phyloP scores from a whole-genome alignment of 371 early-diverging fungal species.

The Batkoa obscura region DNA sequence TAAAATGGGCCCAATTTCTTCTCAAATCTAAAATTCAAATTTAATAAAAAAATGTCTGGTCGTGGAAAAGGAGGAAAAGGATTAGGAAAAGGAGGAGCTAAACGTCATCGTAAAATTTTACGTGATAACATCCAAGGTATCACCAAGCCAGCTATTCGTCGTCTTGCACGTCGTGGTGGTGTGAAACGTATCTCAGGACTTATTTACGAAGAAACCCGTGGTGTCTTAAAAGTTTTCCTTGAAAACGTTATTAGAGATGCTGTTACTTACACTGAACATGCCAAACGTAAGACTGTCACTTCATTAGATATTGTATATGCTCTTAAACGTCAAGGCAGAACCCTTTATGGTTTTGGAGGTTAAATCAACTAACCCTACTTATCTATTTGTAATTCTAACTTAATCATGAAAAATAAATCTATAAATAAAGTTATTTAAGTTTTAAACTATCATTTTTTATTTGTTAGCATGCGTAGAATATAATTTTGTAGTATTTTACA shows the following conservation, averaged over 20 bases:
- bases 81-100: constrained; percentile 92
- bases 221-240: constrained; percentile 92
- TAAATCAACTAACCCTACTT: too few species aligned
- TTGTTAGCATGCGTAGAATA: too few species aligned
- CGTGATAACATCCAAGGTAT: constrained; percentile 98
- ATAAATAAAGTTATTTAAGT: too few species aligned
- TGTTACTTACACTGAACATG: constrained; percentile 99
- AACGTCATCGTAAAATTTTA: constrained; percentile 98
- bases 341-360: constrained; percentile 42
- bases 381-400: too few species aligned
- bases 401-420: too few species aligned
- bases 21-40: too few species aligned
- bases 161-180: constrained; percentile 99
- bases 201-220: constrained; percentile 97
- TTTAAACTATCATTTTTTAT: too few species aligned
- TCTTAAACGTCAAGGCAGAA: constrained; percentile 70
- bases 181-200: constrained; percentile 99
- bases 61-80: constrained; percentile 97
- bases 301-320: constrained; percentile 39
- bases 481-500: too few species aligned
- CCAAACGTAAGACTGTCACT: constrained; percentile 99
- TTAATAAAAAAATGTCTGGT: constrained; percentile 17
- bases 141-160: constrained; percentile 99
- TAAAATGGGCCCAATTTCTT: too few species aligned
- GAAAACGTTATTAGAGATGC: constrained; percentile 96